Base-by-base conservation (phyloP, 805 yeast species). In the Kodamaea kakaduensis region DNA sequence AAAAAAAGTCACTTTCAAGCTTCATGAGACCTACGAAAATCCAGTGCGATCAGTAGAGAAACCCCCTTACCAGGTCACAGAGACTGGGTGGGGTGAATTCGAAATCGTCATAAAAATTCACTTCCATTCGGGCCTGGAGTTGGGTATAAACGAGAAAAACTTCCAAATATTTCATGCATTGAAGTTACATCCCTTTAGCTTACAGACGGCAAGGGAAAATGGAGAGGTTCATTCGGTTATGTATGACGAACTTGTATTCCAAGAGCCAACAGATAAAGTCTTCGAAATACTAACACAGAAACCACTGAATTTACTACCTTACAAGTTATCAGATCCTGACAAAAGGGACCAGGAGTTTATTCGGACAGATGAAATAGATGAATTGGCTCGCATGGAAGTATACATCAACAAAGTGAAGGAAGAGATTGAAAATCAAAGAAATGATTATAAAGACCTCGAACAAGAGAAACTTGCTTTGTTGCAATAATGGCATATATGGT, bases 51-150 rank as follows among this genome's bases (percentile, higher is more conserved):
- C 93, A 1, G 71, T 90, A 10, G 97, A 93, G 43, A 56, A 68
- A 19, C 97, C 97, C 2, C 98, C 98, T 0, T 93, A 83, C 51
- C 95, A 88, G 56, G 87, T 93, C 18, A 84, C 95, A 2, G 99
- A 93, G 53, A 85, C 97, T 0, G 99, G 99, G 0, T 93, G 99
- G 99, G 99, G 99, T 46, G 99, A 93, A 58, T 93, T 93, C 59
- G 99, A 93, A 52, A 83, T 93, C 42, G 77, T 84, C 23, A 80
- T 93, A 37, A 85, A 89, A 54, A 76, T 93, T 12, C 89, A 81
- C 56, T 93, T 93, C 58, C 81, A 79, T 24, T 73, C 81, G n/a
- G 95, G 85, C 19, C 81, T 94, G 10, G 73, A 67, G 30, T 48
- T 67, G 26, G 70, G 71, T 2, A 61, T 66, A 21, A 81, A 80